Evolutionary conservation across 2,329 filamentous ascomycete genomes (phyloP), one percentile per base, ranked within the genome.

Genomic region (Curvularia spicifera): DNA sequence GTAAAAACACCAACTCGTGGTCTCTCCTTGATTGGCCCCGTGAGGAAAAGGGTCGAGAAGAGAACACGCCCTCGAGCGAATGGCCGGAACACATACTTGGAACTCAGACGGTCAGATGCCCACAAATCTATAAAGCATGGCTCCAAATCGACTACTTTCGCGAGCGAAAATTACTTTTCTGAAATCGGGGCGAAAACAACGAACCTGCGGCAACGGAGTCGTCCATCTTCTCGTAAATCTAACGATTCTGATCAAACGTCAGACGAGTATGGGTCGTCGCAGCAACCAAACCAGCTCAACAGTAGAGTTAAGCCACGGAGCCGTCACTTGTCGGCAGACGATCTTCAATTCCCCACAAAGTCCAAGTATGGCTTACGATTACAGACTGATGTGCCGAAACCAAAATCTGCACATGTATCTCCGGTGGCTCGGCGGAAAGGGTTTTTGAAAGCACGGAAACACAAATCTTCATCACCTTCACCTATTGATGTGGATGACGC

Each of bases 1-100:
- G 62, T 73, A 0, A 70, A 68, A 20, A 73, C 71, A 9, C 71
- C 71, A 15, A 72, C 69, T 1, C 67, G 71, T 8, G 71, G 71
- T 5, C 46, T 73, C 1, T 71, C 71, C 12, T 61, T 73, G 0
- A 66, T 72, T 18, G 70, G 71, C 0, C 69, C 69, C n/a, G 66
- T 72, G 1, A 44, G 54, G 29, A 64, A 57, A 28, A 24, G 67
- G 44, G 60, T 71, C 1, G 62, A 59, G 12, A 72, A 70, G 48
- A 51, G 31, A 24, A 55, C 57, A 10, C 64, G 64, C 8, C 18
- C 39, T n/a, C 56, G 65, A 7, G 33, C 24, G 4, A 68, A 58
- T 31, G 60, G 59, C 12, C 66, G 63, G 18, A 28, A 28, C 3
- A 28, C 50, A 1, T 47, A 54, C 10, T 26, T 55, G 4, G 53